Conservation (phyloP, 495 filamentous ascomycete genomes). For the Xanthoparmelia taractica region DNA sequence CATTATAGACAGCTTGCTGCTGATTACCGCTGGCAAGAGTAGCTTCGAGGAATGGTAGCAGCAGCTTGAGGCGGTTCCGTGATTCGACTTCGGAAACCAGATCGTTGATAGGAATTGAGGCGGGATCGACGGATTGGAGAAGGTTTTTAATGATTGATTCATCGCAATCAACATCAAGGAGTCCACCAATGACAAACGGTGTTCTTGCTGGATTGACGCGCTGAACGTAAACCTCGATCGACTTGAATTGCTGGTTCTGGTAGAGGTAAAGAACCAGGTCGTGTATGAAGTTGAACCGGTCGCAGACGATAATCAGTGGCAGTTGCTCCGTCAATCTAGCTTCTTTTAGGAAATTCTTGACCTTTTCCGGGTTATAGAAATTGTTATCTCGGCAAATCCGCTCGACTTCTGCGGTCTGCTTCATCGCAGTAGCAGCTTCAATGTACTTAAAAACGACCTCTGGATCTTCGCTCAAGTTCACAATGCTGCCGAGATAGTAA, state of each 20-base stretch:
- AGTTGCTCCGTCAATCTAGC: conserved; percentile 86
- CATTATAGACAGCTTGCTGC: conserved; percentile 97
- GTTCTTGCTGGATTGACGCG: conserved; percentile 91
- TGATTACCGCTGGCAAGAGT: conserved; percentile 87
- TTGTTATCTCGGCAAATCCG: conserved; percentile 93
- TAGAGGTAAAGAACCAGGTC: conserved; percentile 96
- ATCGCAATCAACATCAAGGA: conserved; percentile 97
- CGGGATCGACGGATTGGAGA: conserved; percentile 75
- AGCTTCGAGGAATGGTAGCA: conserved; percentile 93
- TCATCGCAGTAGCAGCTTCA: conserved; percentile 87
- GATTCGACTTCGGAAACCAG: conserved; percentile 92
- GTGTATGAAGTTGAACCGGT: conserved; percentile 97
- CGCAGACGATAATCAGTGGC: conserved; percentile 96
- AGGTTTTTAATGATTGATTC: conserved; percentile 92
- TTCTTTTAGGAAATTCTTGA: conserved; percentile 99
- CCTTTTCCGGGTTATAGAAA: conserved; percentile 91
- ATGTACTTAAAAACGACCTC: conserved; percentile 99
- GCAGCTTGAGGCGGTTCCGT: conserved; percentile 89
- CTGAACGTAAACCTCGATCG: conserved; percentile 99
- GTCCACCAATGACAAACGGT: conserved; percentile 85
- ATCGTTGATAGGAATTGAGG: conserved; percentile 88
- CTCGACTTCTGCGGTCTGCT: conserved; percentile 89
- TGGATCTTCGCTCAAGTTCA: conserved; percentile 90
- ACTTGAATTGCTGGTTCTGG: conserved; percentile 99
- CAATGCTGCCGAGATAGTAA: conserved; percentile 95